These are phyloP conservation scores for Eucalyptus erythrocorys DNA, from an alignment of 345 rosid species.

Conservation along the genomic window DNA sequence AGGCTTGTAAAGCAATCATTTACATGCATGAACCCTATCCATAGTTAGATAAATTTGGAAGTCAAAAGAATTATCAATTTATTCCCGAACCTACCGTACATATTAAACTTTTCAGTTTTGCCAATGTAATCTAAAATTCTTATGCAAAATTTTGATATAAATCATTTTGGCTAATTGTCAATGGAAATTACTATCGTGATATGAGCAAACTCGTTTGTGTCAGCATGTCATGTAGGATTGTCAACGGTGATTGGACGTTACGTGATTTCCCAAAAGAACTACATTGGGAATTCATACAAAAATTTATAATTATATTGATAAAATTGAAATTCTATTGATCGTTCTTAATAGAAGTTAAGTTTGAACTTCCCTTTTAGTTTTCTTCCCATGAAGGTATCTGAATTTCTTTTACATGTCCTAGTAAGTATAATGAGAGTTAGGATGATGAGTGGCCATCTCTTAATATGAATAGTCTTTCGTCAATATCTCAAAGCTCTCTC, in stretches of 20 bases:
- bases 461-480: neutral
- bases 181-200: neutral
- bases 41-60: neutral
- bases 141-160: neutral
- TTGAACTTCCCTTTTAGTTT: neutral
- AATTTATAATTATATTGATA: accelerated
- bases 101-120: neutral
- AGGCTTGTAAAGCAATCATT: neutral
- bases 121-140: neutral
- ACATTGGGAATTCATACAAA: accelerated
- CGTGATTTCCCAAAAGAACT: neutral
- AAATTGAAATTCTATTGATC: neutral
- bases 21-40: neutral
- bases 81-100: accelerated
- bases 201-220: neutral
- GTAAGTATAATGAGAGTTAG: neutral
- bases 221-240: neutral
- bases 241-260: accelerated
- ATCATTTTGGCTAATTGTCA: neutral
- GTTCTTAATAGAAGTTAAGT: neutral
- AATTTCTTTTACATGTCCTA: neutral
- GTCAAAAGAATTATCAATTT: neutral
- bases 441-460: neutral
- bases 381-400: neutral
- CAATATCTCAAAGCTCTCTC: neutral